Evolutionary conservation across 495 filamentous ascomycete species (phyloP), one percentile per base, ranked within the genome.

Genomic region (Hyaloscypha hepaticicola): DNA sequence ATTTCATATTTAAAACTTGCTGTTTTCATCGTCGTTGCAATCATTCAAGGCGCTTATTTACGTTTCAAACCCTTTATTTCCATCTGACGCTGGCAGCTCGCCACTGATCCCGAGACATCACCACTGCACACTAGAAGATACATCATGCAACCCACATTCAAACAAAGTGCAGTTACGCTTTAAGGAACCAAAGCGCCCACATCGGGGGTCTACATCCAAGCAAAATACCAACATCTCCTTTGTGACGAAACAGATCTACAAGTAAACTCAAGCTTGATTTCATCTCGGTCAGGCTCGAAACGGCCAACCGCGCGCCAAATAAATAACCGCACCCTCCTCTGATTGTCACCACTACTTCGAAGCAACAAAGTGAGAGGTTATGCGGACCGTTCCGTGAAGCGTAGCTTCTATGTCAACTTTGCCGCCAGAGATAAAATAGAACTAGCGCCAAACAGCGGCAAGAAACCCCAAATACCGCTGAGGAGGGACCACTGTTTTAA

Each of bases 401-500:
- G 12, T 33, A 3, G 31, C 6, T 33, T 24, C n/a, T 53, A 53
- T 28, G 50, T 3, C 31, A 60, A 60, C 22, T 48, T 22, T 8
- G 57, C 57, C n/a, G 19, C 24, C 27, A 63, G 9, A 55, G 49
- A 49, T 38, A 50, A 12, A 55, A 31, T 24, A 8, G 19, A 12
- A 55, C 22, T 24, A 8, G 19, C 26, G 9, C 57, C 57, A 22
- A 48, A 26, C 31, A 60, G 34, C 5, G 57, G 57, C 22, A 60
- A 24, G 6, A 41, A 16, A 21, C 57, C 26, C 11, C 57, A 33
- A 22, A 60, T 48, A 14, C 57, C 57, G 25, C 34, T 60, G 3
- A 60, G 57, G 11, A 48, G 7, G 11, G 31, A 9, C 57, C 57
- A 60, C 34, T 60, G 45, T n/a, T 48, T 48, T 21, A 60, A 41